Evolutionary conservation across 2,329 filamentous ascomycete species (phyloP).

Genomic region (Ceratocystis huliohia): DNA sequence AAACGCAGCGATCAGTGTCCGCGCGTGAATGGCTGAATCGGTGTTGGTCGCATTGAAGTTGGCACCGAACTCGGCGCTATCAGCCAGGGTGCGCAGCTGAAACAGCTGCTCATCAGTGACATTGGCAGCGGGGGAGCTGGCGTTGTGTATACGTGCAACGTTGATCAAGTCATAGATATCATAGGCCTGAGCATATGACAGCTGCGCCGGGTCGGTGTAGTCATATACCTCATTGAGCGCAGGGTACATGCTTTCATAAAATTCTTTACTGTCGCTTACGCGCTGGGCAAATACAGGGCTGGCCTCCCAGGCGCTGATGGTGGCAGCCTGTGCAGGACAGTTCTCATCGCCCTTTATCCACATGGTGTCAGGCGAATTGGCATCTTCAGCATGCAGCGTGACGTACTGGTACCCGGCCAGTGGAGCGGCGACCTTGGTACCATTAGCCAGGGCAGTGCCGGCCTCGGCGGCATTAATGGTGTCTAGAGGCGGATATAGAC

Average conservation of each 20-base stretch:
- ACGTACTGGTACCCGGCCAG: constrained; percentile 30
- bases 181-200: constrained; percentile 29
- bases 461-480: constrained; percentile 25
- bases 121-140: constrained; percentile 26
- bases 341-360: constrained; percentile 31
- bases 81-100: constrained; percentile 28
- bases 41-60: constrained; percentile 28
- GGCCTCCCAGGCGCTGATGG: constrained; percentile 26
- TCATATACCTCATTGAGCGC: constrained; percentile 27
- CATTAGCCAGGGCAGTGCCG: constrained; percentile 27
- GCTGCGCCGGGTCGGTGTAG: constrained; percentile 25
- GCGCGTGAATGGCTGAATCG: constrained; percentile 26
- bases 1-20: constrained; percentile 27
- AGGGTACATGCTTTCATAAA: constrained; percentile 27
- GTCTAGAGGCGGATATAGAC: constrained; percentile 28
- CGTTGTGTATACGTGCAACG: constrained; percentile 28
- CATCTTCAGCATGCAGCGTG: constrained; percentile 26
- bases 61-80: constrained; percentile 27
- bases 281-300: constrained; percentile 25
- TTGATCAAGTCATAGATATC: constrained; percentile 30
- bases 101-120: constrained; percentile 28
- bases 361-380: constrained; percentile 28
- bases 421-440: constrained; percentile 25
- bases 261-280: constrained; percentile 25
- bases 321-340: constrained; percentile 26